phyloP scores from a whole-genome alignment of 1,284 basidiomycete genomes.

The Schizopora paradoxa region DNA sequence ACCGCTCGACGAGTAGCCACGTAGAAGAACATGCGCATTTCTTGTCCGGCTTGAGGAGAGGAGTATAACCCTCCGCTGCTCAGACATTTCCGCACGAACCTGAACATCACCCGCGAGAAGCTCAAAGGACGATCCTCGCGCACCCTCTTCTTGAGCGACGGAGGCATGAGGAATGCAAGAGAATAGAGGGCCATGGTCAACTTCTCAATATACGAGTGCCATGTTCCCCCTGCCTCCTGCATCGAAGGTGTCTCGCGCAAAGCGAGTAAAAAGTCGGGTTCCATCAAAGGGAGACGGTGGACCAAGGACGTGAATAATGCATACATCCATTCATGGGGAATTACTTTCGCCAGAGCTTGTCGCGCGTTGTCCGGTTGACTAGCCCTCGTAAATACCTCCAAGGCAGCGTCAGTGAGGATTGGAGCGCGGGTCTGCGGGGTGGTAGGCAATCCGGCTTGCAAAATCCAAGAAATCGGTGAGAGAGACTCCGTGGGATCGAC shows the following conservation, averaged over 20 bases:
- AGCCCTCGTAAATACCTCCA: conserved; percentile 80
- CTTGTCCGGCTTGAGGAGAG: conserved; percentile 34
- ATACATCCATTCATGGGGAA: conserved; percentile 58
- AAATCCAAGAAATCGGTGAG: conserved; percentile 52
- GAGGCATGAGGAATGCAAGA: conserved; percentile 79
- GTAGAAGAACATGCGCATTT: conserved; percentile 50
- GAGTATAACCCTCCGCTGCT: too few relatives aligned
- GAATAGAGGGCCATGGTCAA: conserved; percentile 79
- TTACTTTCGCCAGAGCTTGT: conserved; percentile 55
- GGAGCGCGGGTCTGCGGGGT: conserved; percentile 47
- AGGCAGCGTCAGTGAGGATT: conserved; percentile 64
- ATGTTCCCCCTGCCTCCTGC: conserved; percentile 49
- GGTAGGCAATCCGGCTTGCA: conserved; percentile 42
- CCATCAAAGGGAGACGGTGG: conserved; percentile 75
- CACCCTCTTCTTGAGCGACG: conserved; percentile 63
- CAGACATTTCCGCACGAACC: conserved; percentile 59
- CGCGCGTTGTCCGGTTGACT: conserved; percentile 79
- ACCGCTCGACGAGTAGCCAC: conserved; percentile 71
- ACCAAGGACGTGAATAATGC: conserved; percentile 66
- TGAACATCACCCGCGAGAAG: conserved; percentile 58
- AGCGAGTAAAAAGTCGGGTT: conserved; percentile 68
- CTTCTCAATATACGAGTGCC: conserved; percentile 79
- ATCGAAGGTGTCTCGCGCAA: too few relatives aligned
- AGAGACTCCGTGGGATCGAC: conserved; percentile 64
- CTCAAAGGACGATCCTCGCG: conserved; percentile 54